A percentile compares a stretch with the other conserved stretches of the same genome.
Conservation (phyloP, 2,329 filamentous ascomycete species). For the Trichoderma simmonsii region DNA sequence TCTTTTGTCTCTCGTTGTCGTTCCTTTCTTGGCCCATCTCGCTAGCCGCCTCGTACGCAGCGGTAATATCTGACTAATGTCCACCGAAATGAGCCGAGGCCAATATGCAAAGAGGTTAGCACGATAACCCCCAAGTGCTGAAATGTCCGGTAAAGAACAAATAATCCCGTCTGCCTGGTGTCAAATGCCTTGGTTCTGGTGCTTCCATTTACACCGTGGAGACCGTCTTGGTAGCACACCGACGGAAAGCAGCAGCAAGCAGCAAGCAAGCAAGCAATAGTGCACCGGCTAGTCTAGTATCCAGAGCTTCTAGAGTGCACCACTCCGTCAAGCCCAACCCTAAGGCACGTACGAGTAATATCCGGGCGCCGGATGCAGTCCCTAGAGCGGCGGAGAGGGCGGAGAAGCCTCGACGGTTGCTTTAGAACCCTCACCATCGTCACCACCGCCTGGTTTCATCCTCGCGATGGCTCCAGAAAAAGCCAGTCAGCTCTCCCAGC, state of each 20-base stretch:
- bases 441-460: neutral
- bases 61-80: constrained; percentile 8
- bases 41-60: neutral
- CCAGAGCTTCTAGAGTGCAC: neutral
- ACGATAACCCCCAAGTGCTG: neutral
- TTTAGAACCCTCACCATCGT: neutral
- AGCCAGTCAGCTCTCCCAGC: constrained; percentile 8
- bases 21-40: neutral
- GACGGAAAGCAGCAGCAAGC: constrained; percentile 4
- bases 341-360: neutral
- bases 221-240: constrained; percentile 1
- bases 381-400: constrained; percentile 1
- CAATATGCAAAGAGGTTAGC: neutral
- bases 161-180: neutral
- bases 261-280: constrained; percentile 9
- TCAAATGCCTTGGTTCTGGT: neutral
- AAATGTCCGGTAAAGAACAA: neutral
- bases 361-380: constrained; percentile 12
- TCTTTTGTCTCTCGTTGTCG: neutral
- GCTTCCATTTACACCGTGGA: neutral
- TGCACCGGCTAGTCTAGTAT: neutral
- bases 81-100: neutral
- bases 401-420: neutral
- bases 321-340: neutral
- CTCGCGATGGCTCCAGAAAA: constrained; percentile 4